Evolutionary conservation across 164 flowering plant genomes (phyloP).

Genomic region (Liriodendron chinense): DNA sequence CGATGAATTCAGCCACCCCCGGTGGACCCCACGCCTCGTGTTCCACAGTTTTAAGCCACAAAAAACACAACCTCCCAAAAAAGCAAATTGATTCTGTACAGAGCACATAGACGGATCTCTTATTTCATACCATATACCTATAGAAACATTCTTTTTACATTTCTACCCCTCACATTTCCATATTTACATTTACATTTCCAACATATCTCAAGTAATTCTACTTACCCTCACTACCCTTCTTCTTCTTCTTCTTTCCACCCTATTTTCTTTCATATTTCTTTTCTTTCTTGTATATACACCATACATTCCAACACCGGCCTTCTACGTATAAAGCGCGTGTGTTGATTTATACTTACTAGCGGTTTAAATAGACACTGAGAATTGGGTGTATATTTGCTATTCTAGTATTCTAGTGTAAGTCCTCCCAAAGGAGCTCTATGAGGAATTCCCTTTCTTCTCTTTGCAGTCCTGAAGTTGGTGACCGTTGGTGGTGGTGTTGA

Average conservation of each 20-base stretch:
- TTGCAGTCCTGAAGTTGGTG: conserved; percentile 57
- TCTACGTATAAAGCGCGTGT: conserved; percentile 15
- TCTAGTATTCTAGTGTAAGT: conserved; percentile 49
- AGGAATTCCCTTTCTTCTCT: conserved; percentile 91
- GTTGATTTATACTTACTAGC: not conserved
- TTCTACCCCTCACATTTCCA: not conserved
- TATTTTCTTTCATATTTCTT: not conserved
- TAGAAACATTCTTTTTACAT: not conserved
- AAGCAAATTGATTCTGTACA: not conserved
- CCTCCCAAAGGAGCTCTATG: conserved; percentile 89
- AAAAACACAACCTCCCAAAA: not conserved
- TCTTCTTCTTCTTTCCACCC: not conserved
- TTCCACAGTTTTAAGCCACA: not conserved
- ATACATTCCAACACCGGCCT: conserved; percentile 16
- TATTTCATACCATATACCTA: not conserved
- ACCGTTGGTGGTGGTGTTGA: conserved; percentile 86
- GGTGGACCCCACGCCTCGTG: not conserved
- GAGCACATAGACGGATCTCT: not conserved
- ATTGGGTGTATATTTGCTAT: conserved; percentile 10
- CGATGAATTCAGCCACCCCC: not conserved
- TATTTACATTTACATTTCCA: conserved; percentile 1
- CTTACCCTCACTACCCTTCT: not conserved
- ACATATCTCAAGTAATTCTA: not conserved
- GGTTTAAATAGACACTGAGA: not conserved
- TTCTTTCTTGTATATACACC: conserved; percentile 17